Percentiles rank a stretch among this genome's conserved stretches.
These are phyloP conservation scores for Lasiodiplodia sp. DNA, from an alignment of 2,329 filamentous ascomycete species.

Conservation along the genomic window DNA sequence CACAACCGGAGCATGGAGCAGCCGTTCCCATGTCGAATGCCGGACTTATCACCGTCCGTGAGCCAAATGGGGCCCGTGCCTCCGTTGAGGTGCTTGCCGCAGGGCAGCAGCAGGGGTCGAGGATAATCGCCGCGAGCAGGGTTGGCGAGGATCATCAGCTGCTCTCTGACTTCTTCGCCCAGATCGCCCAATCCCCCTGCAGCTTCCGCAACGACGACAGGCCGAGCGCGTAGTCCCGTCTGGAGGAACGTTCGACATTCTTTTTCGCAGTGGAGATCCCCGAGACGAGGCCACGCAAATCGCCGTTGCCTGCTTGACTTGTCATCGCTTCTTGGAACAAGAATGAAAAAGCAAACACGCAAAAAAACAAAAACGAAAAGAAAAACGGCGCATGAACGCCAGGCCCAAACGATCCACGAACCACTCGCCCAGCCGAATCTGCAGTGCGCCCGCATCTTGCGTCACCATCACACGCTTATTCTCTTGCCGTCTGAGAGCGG, in stretches of 20 bases:
- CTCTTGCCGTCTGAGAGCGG: neutral
- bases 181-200: slow-evolving; percentile 19
- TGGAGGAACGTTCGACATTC: neutral
- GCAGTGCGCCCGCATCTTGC: slow-evolving; percentile 5
- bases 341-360: slow-evolving; percentile 6
- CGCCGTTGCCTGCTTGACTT: neutral
- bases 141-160: slow-evolving; percentile 21
- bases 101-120: neutral
- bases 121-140: slow-evolving; percentile 4
- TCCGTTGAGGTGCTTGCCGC: neutral
- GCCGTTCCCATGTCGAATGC: neutral
- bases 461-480: neutral
- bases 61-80: slow-evolving; percentile 1
- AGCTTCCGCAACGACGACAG: neutral
- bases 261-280: neutral
- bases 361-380: neutral
- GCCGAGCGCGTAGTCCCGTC: neutral
- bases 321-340: neutral
- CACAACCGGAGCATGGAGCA: neutral
- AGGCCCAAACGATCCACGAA: neutral
- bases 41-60: slow-evolving; percentile 5
- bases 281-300: neutral
- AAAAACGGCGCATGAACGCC: neutral
- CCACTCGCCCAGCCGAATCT: neutral
- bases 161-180: neutral